These are phyloP conservation scores for Apiospora pterosperma DNA, from an alignment of 2,329 filamentous ascomycete species.

Conservation along the genomic window DNA sequence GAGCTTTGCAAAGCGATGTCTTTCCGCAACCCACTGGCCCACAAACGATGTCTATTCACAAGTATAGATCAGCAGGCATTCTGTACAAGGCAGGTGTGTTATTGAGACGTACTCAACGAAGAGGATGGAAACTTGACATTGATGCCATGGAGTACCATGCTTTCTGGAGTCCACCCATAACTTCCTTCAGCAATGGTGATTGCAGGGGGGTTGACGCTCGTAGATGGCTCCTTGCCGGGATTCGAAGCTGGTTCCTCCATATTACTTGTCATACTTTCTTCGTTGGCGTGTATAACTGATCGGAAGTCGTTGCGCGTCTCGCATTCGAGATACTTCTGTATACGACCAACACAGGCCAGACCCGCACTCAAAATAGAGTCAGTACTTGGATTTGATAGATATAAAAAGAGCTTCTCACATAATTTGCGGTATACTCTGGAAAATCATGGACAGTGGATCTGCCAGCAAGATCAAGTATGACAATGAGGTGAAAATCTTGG, in stretches of 20 bases:
- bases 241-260: not conserved
- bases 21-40: constrained; percentile 44
- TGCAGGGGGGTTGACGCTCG: constrained; percentile 1
- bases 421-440: constrained; percentile 34
- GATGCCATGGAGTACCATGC: constrained; percentile 25
- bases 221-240: not conserved
- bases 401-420: constrained; percentile 11
- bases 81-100: not conserved
- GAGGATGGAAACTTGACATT: constrained; percentile 27
- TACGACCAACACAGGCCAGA: constrained; percentile 36
- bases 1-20: constrained; percentile 37
- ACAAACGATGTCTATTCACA: constrained; percentile 27
- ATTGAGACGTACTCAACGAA: constrained; percentile 22
- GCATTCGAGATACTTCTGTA: constrained; percentile 32
- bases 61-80: constrained; percentile 1
- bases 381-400: not conserved
- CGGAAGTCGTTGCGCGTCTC: constrained; percentile 24
- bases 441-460: constrained; percentile 34
- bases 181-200: constrained; percentile 20
- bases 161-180: constrained; percentile 32
- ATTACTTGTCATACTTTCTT: not conserved
- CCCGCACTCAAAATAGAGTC: constrained; percentile 19
- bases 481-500: constrained; percentile 36
- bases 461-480: constrained; percentile 37
- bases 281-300: not conserved